A percentile compares a stretch with the other conserved stretches of the same genome.
These are phyloP conservation scores for Colletotrichum gloeosporioides DNA, from an alignment of 2,329 filamentous ascomycete genomes.

Conservation along the genomic window DNA sequence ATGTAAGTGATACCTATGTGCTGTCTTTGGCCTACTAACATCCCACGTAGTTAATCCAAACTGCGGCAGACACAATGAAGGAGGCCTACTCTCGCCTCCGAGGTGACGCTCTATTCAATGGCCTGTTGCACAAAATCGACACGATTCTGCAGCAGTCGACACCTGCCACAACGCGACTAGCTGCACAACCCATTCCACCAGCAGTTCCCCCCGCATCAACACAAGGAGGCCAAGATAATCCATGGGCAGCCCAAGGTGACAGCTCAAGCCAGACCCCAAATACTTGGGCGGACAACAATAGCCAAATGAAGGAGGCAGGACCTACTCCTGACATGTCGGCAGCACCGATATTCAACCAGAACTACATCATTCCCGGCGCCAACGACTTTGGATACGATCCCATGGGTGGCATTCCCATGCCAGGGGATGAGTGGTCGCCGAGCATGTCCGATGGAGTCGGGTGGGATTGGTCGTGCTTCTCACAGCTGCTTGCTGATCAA, in stretches of 20 bases:
- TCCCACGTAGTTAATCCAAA: neutral
- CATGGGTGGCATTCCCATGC: neutral
- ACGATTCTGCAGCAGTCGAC: neutral
- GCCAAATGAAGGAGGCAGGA: neutral
- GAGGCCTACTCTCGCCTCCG: neutral
- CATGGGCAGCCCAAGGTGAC: neutral
- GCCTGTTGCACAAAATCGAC: constrained; percentile 7
- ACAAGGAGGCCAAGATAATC: neutral
- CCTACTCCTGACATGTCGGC: neutral
- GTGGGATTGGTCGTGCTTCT: constrained; percentile 16
- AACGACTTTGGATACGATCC: neutral
- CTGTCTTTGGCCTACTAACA: neutral
- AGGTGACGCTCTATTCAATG: neutral
- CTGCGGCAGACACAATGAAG: neutral
- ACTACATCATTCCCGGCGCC: neutral
- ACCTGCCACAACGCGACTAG: neutral
- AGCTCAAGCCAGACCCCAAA: neutral
- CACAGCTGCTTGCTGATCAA: neutral
- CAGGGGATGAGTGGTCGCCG: constrained; percentile 2
- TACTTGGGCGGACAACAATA: neutral
- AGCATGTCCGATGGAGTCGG: constrained; percentile 4
- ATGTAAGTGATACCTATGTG: neutral
- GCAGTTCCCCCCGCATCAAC: neutral
- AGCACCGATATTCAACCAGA: neutral
- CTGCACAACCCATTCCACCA: neutral